Conservation (phyloP, 495 filamentous ascomycete species). For the Paragyromitra xinjiangensis region DNA sequence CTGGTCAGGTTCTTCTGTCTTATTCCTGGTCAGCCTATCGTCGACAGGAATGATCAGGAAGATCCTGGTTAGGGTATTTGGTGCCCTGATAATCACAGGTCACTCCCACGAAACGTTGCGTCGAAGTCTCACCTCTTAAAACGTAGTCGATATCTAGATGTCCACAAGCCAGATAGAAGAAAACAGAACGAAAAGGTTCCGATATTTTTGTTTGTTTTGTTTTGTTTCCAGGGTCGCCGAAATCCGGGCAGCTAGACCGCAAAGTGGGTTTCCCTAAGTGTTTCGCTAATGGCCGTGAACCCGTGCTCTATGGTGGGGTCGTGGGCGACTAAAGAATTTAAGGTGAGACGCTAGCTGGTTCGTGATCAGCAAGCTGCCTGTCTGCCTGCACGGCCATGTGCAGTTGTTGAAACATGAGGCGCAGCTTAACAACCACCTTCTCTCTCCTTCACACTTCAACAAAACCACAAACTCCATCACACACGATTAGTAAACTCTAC, state of each 20-base stretch:
- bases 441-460: not conserved
- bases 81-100: not conserved
- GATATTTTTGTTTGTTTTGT: not conserved
- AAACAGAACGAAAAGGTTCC: not conserved
- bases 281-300: conserved; percentile 1
- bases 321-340: conserved; percentile 19
- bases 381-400: not conserved
- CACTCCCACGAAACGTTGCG: not conserved
- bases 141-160: not conserved
- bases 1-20: conserved; percentile 21
- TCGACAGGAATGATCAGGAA: conserved; percentile 8
- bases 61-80: conserved; percentile 8
- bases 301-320: not conserved
- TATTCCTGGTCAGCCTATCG: conserved; percentile 17
- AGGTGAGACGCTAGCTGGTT: conserved; percentile 27
- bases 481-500: not conserved
- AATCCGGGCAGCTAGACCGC: not conserved
- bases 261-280: not conserved
- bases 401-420: not conserved
- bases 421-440: not conserved
- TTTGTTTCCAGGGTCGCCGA: not conserved
- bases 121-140: conserved; percentile 1
- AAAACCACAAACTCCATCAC: not conserved
- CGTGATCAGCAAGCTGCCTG: not conserved
- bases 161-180: not conserved